These are phyloP conservation scores for Neurospora tetrasperma DNA, from an alignment of 495 filamentous ascomycete genomes.

Conservation along the genomic window DNA sequence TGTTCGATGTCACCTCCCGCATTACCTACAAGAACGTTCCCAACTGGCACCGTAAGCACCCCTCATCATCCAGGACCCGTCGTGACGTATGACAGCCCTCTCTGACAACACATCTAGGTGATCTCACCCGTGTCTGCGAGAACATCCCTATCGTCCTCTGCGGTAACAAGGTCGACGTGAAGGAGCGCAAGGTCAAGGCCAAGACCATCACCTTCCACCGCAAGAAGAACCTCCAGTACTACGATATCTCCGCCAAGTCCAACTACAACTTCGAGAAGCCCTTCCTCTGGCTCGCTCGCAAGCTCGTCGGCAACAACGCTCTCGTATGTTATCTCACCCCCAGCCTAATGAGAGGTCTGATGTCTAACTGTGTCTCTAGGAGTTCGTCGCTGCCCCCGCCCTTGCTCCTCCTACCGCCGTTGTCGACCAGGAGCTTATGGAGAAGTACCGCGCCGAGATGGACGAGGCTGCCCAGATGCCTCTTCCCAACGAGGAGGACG, in stretches of 20 bases:
- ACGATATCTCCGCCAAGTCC: constrained; percentile 99
- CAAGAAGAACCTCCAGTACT: constrained; percentile 99
- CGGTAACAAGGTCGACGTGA: constrained; percentile 99
- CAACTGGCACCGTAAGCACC: constrained; percentile 96
- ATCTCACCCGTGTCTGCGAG: constrained; percentile 99
- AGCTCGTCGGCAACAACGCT: constrained; percentile 88
- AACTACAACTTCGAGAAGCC: constrained; percentile 99
- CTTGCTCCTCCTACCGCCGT: constrained; percentile 85
- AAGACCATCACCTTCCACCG: constrained; percentile 99
- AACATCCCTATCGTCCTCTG: constrained; percentile 97
- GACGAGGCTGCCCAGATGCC: constrained; percentile 67
- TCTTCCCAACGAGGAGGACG: constrained; percentile 92
- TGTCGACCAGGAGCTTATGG: constrained; percentile 73
- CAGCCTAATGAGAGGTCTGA: background rate
- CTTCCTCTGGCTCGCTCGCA: constrained; percentile 98
- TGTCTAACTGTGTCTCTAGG: constrained; percentile 41
- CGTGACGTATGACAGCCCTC: background rate
- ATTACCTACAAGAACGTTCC: constrained; percentile 99
- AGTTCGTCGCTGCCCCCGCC: constrained; percentile 93
- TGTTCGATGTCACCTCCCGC: constrained; percentile 99
- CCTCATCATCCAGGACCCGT: background rate
- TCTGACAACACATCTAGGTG: constrained; percentile 50
- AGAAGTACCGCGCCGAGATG: constrained; percentile 85
- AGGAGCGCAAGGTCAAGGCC: constrained; percentile 99
- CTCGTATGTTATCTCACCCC: constrained; percentile 50